Conservation (phyloP, 176 grass and related monocot species). For the Oropetium thomaeum region DNA sequence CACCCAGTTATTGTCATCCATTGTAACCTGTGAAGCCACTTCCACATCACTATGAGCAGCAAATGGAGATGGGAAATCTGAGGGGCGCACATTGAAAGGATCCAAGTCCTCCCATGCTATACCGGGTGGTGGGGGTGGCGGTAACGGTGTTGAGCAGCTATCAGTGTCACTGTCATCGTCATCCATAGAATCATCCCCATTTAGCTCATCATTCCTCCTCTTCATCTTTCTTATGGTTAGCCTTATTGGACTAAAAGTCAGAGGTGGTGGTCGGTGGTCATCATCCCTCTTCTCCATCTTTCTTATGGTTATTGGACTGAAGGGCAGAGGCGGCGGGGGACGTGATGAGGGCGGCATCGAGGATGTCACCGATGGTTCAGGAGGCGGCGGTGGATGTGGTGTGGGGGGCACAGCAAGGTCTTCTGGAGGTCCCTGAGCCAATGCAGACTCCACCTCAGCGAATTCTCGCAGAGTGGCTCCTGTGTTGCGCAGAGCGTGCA, state of each 20-base stretch:
- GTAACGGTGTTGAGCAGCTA: constrained; percentile 70
- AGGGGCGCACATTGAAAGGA: constrained; percentile 44
- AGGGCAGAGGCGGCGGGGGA: constrained; percentile 55
- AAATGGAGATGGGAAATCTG: constrained; percentile 48
- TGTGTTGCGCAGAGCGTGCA: constrained; percentile 82
- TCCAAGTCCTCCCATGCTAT: constrained; percentile 63
- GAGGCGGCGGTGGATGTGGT: constrained; percentile 25
- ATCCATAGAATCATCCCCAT: constrained; percentile 46
- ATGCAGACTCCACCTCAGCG: constrained; percentile 63
- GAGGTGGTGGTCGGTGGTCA: constrained; percentile 42
- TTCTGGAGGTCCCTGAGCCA: constrained; percentile 21
- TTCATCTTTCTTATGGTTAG: constrained; percentile 19
- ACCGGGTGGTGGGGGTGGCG: constrained; percentile 57
- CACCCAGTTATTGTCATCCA: constrained; percentile 66
- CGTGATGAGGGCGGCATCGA: constrained; percentile 53
- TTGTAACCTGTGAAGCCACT: constrained; percentile 34
- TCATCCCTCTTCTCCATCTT: constrained; percentile 42
- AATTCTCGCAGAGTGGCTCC: constrained; percentile 85
- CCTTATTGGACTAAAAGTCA: constrained; percentile 57
- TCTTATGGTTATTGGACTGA: constrained; percentile 59
- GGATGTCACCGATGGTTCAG: constrained; percentile 36
- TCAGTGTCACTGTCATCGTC: constrained; percentile 57
- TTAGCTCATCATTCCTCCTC: constrained; percentile 20
- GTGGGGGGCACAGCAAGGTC: constrained; percentile 16
- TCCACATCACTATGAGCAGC: constrained; percentile 39